Evolutionary conservation across 176 grass and related monocot species (phyloP).

Genomic region (Avena atlantica): DNA sequence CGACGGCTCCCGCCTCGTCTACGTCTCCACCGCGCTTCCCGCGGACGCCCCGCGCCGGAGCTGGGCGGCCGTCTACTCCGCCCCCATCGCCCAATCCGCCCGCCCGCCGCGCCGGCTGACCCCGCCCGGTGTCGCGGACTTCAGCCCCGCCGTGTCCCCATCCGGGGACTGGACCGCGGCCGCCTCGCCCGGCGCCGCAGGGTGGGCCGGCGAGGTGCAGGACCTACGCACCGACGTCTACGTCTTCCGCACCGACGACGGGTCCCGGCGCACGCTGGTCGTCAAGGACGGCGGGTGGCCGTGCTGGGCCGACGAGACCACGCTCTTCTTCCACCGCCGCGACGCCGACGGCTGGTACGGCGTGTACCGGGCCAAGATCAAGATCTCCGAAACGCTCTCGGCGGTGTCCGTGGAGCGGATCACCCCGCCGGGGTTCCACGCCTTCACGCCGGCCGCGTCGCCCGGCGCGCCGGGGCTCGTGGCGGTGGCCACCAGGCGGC

Average conservation of each 20-base stretch:
- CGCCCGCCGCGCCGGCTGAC: constrained; percentile 54
- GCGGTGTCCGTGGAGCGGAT: constrained; percentile 53
- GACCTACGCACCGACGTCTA: constrained; percentile 78
- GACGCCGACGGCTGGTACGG: constrained; percentile 78
- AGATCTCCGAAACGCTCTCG: constrained; percentile 18
- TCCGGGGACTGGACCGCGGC: constrained; percentile 81
- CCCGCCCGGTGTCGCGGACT: constrained; percentile 56
- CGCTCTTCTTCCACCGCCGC: constrained; percentile 87
- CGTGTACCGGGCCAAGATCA: constrained; percentile 66
- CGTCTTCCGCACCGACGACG: constrained; percentile 67
- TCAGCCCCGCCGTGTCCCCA: constrained; percentile 82
- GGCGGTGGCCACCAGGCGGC: constrained; percentile 74
- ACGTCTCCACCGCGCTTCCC: constrained; percentile 71
- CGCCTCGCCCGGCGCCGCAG: constrained; percentile 47
- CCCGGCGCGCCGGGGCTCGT: constrained; percentile 65
- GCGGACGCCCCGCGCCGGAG: constrained; percentile 52
- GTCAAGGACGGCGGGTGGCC: constrained; percentile 75
- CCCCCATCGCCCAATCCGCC: constrained; percentile 10
- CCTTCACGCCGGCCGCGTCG: constrained; percentile 84
- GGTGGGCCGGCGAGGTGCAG: constrained; percentile 75
- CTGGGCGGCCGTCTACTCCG: constrained; percentile 76
- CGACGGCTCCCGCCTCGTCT: constrained; percentile 64
- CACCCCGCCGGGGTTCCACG: constrained; percentile 78
- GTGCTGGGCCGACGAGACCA: constrained; percentile 75
- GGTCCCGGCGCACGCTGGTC: constrained; percentile 55